Percentiles rank a stretch among this genome's conserved stretches.
These are phyloP conservation scores for Excoecaria cochinchinensis DNA, from an alignment of 345 rosid genomes.

Conservation along the genomic window DNA sequence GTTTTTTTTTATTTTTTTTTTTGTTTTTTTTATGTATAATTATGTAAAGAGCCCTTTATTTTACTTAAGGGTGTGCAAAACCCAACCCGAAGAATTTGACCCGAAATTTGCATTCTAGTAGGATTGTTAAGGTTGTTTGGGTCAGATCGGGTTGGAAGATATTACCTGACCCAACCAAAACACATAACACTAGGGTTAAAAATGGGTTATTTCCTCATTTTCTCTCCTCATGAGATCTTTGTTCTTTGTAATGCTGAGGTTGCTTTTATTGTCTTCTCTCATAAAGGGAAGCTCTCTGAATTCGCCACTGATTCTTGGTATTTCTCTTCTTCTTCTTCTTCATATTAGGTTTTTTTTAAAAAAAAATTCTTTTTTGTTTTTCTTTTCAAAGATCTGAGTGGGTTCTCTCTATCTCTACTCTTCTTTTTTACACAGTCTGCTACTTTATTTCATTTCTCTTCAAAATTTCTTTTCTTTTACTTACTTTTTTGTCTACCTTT, in stretches of 20 bases:
- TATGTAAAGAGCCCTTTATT: too few relatives aligned
- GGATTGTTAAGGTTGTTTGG: too few relatives aligned
- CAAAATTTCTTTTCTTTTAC: not conserved
- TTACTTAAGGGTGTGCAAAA: too few relatives aligned
- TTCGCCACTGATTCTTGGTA: slow-evolving; percentile 69
- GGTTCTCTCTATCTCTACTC: not conserved
- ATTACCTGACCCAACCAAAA: too few relatives aligned
- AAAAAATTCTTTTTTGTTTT: not conserved
- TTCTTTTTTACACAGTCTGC: not conserved
- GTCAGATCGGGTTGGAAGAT: too few relatives aligned
- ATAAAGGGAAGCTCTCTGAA: slow-evolving; percentile 75
- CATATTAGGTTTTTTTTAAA: not conserved
- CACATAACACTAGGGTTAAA: too few relatives aligned
- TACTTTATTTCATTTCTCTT: not conserved
- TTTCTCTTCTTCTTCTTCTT: not conserved
- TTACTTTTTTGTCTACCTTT: not conserved
- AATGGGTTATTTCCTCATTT: too few relatives aligned
- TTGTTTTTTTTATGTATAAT: too few relatives aligned
- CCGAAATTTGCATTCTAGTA: too few relatives aligned
- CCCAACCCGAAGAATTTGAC: too few relatives aligned
- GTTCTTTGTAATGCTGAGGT: slow-evolving; percentile 78
- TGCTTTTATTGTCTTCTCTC: slow-evolving; percentile 69
- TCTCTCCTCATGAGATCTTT: slow-evolving; percentile 85
- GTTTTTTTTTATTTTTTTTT: too few relatives aligned
- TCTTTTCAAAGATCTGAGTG: slow-evolving; percentile 1